Evolutionary conservation across 352 stramenopile species (phyloP).

Genomic region (Globisporangium acanthophoron): DNA sequence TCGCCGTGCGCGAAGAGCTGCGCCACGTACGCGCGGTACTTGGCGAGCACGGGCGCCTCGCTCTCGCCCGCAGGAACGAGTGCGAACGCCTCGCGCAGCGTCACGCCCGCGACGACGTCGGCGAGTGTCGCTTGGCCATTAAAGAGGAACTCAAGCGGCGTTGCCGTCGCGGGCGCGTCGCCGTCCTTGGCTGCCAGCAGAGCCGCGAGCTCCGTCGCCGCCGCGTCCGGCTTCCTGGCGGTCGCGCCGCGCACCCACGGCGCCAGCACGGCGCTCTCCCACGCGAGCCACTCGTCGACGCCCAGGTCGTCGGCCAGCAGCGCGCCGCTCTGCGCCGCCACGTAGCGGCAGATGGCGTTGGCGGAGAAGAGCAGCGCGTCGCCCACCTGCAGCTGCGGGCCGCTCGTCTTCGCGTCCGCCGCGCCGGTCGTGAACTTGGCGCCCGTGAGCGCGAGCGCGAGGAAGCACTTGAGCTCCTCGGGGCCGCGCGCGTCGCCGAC

Average conservation of each 20-base stretch:
- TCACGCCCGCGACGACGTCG: constrained; percentile 68
- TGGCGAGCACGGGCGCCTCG: constrained; percentile 39
- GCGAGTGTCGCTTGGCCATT: constrained; percentile 57
- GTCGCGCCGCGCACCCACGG: constrained; percentile 36
- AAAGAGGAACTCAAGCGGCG: constrained; percentile 54
- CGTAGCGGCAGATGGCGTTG: constrained; percentile 74
- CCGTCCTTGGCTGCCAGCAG: constrained; percentile 54
- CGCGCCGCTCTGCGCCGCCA: constrained; percentile 30
- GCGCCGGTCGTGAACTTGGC: constrained; percentile 42
- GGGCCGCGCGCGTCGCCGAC: constrained; percentile 49
- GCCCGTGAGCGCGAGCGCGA: constrained; percentile 44
- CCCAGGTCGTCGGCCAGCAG: constrained; percentile 68
- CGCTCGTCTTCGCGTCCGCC: constrained; percentile 49
- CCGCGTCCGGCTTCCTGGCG: constrained; percentile 4
- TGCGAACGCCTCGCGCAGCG: constrained; percentile 53
- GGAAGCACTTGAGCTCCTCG: constrained; percentile 84
- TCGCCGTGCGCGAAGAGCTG: constrained; percentile 48
- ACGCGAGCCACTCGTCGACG: constrained; percentile 82
- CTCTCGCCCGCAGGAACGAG: constrained; percentile 38
- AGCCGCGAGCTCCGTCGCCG: constrained; percentile 30
- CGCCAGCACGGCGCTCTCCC: constrained; percentile 62
- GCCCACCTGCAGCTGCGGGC: constrained; percentile 44
- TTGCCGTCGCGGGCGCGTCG: constrained; percentile 40
- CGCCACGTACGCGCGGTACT: constrained; percentile 62
- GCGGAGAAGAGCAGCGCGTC: constrained; percentile 58